phyloP scores from a whole-genome alignment of 1,139 yeast species.

The Sugiyamaella japonica region DNA sequence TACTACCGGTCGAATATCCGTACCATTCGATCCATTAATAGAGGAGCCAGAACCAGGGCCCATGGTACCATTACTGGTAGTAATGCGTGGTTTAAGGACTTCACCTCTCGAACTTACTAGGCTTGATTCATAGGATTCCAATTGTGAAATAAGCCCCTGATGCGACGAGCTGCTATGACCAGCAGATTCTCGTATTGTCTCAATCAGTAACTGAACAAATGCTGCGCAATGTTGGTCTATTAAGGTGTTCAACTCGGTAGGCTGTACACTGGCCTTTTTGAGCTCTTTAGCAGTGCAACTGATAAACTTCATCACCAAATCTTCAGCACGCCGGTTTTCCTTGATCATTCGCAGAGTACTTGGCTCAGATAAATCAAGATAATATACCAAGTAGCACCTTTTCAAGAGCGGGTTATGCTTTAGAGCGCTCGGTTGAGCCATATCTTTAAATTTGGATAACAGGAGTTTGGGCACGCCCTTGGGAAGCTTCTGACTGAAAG shows the following conservation, averaged over 20 bases:
- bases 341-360: constrained; percentile 44
- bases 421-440: constrained; percentile 47
- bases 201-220: constrained; percentile 58
- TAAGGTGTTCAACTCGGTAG: constrained; percentile 46
- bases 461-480: constrained; percentile 50
- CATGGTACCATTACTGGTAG: constrained; percentile 1
- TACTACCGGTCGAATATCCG: constrained; percentile 9
- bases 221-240: constrained; percentile 57
- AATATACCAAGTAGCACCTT: constrained; percentile 56
- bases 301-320: constrained; percentile 64
- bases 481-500: constrained; percentile 45
- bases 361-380: constrained; percentile 61
- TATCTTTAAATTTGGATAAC: constrained; percentile 50
- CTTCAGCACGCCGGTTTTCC: constrained; percentile 56
- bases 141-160: constrained; percentile 34
- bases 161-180: constrained; percentile 31
- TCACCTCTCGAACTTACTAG: constrained; percentile 44
- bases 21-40: neutral
- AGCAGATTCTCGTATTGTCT: constrained; percentile 44
- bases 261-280: constrained; percentile 49
- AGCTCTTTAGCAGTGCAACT: constrained; percentile 65
- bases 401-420: constrained; percentile 45
- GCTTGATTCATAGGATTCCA: constrained; percentile 35
- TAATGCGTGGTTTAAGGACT: constrained; percentile 22
- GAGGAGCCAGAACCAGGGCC: neutral